Percentiles rank a stretch among this genome's conserved stretches.
Conservation (phyloP, 163 green algal genomes). For the Botryococcus braunii region DNA sequence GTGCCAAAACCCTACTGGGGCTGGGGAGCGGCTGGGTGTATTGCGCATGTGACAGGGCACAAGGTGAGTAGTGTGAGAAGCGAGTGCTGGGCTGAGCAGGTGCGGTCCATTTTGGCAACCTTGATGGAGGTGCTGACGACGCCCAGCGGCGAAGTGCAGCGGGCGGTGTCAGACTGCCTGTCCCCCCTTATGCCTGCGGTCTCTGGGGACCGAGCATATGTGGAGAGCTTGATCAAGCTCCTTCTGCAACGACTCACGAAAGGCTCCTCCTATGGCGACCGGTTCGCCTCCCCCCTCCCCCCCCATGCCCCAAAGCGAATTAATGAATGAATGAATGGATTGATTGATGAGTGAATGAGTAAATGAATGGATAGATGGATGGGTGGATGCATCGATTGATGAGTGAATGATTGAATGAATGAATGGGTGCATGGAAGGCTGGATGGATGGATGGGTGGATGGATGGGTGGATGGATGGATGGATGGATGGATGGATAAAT, state of each 20-base stretch:
- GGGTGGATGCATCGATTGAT: neutral
- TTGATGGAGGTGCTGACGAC: constrained; percentile 85
- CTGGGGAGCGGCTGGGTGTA: no score
- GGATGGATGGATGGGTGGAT: no score
- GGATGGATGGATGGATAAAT: no score
- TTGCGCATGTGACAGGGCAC: no score
- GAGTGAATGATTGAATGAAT: no score
- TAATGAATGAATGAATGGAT: neutral
- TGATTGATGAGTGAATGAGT: no score
- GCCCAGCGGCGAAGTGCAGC: constrained; percentile 87
- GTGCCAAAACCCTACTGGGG: no score
- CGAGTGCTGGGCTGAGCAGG: constrained; percentile 16
- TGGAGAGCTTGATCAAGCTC: constrained; percentile 49
- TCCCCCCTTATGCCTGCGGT: constrained; percentile 69
- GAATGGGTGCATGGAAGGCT: no score
- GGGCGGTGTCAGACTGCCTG: constrained; percentile 77
- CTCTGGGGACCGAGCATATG: constrained; percentile 39
- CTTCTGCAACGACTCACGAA: constrained; percentile 56
- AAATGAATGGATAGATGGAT: no score
- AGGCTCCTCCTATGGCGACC: constrained; percentile 63
- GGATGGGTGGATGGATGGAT: no score
- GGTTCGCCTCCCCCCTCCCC: constrained; percentile 17
- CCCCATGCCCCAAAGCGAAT: neutral
- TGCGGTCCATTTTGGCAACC: constrained; percentile 56
- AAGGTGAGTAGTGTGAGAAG: neutral